A percentile compares a stretch with the other conserved stretches of the same genome.
Evolutionary conservation across 2,329 filamentous ascomycete genomes (phyloP).

Genomic region (Lomentospora prolificans): DNA sequence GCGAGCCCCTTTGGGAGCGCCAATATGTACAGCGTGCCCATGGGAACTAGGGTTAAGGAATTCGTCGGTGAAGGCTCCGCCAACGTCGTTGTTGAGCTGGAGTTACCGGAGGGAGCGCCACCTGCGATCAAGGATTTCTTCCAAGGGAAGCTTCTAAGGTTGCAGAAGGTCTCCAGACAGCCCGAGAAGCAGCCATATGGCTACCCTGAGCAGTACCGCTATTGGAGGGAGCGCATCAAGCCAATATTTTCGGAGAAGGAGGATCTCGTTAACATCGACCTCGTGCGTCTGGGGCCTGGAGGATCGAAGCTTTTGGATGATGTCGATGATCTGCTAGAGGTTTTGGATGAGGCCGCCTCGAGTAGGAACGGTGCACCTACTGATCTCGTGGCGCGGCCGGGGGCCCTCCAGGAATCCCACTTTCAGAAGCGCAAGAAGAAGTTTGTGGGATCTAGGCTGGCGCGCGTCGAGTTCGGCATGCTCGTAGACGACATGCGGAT

Average conservation of each 20-base stretch:
- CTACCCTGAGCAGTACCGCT: slow-evolving; percentile 12
- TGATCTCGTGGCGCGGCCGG: slow-evolving; percentile 2
- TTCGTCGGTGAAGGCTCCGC: slow-evolving; percentile 62
- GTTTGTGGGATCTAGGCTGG: slow-evolving; percentile 40
- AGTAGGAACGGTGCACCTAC: slow-evolving; percentile 4
- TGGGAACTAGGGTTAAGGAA: slow-evolving; percentile 12
- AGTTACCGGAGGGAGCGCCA: slow-evolving; percentile 24
- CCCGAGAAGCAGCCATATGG: slow-evolving; percentile 11
- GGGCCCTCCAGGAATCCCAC: background rate
- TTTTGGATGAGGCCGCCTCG: slow-evolving; percentile 28
- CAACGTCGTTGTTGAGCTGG: slow-evolving; percentile 63
- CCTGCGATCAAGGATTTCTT: slow-evolving; percentile 18
- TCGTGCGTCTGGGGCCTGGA: slow-evolving; percentile 24
- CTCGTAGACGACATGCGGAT: slow-evolving; percentile 65
- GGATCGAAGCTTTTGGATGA: slow-evolving; percentile 22
- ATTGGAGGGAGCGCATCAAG: slow-evolving; percentile 10
- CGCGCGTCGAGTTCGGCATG: slow-evolving; percentile 47
- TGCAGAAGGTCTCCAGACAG: slow-evolving; percentile 12
- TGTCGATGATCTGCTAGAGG: slow-evolving; percentile 43
- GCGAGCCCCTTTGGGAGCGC: background rate
- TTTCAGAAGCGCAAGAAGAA: slow-evolving; percentile 26
- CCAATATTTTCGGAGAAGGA: slow-evolving; percentile 11
- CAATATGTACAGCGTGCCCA: slow-evolving; percentile 7
- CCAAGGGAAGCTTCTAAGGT: slow-evolving; percentile 18
- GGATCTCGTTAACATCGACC: slow-evolving; percentile 42